Base-by-base conservation (phyloP, 2,329 filamentous ascomycete genomes). In the Biscogniauxia mediterranea region DNA sequence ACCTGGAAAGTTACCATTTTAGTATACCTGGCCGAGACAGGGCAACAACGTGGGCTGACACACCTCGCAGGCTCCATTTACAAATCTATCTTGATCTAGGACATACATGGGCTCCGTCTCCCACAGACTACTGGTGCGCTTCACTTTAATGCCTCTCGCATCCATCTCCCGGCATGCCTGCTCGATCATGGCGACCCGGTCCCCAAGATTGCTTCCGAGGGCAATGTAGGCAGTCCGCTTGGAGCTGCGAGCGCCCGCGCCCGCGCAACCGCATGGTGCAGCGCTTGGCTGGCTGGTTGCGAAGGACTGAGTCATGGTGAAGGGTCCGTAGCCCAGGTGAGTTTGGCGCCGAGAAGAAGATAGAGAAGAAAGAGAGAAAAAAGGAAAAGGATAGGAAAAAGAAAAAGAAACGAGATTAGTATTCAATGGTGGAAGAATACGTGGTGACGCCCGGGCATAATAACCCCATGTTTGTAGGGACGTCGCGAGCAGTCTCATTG, bases 61-160 rank as follows among this genome's bases (percentile, higher is more conserved):
- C 75, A 96, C 93, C 87, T 96, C 91, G 75, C 92, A 97, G 60
- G 89, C 93, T 20, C 93, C 95, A 73, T 99, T 99, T 54, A 97
- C 80, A 73, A 99, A 99, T 28, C 86, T 85, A 64, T 88, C 88
- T 75, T 99, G 95, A 65, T 97, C 90, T 64, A 90, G 80, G 65
- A 97, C 90, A 76, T 99, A 99, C 95, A 99, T 99, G 21, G 95
- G 92, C 69, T 92, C 88, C 3, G 94, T 99, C 79, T 98, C 93
- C 85, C 95, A 99, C 2, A 99, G 81, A 63, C 88, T 89, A 75
- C 94, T 98, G 0, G 94, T 97, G 69, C 89, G 83, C 70, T 86
- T 83, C 49, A 99, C 84, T 57, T 78, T 85, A 72, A 98, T 92
- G 38, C 87, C 88, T 21, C 85, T 81, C 52, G 81, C 79, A 65